Evolutionary conservation across 345 rosid genomes (phyloP).

Genomic region (Gossypium herbaceum): DNA sequence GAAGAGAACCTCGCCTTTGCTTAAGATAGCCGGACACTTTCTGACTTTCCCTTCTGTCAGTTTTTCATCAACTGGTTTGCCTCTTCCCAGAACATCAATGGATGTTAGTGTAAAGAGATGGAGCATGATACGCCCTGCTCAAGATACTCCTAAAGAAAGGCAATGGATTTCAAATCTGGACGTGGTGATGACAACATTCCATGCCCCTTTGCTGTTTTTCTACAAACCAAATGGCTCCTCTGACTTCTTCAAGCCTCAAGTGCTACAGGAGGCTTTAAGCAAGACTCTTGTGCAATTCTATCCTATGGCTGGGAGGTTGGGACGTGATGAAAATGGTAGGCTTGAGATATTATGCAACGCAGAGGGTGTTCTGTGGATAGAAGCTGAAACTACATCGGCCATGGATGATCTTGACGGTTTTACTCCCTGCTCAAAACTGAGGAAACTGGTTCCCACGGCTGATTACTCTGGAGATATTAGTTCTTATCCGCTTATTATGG

Average conservation of each 20-base stretch:
- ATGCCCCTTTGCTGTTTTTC: too few relatives aligned
- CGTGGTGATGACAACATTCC: too few relatives aligned
- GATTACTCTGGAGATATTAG: background rate
- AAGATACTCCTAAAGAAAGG: too few relatives aligned
- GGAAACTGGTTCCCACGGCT: background rate
- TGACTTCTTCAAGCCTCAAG: background rate
- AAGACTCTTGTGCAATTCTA: background rate
- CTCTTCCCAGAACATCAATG: too few relatives aligned
- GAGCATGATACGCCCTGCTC: too few relatives aligned
- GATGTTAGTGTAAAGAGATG: too few relatives aligned
- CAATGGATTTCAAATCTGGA: too few relatives aligned
- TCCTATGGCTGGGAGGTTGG: background rate
- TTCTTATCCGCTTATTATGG: background rate
- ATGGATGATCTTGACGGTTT: slow-evolving; percentile 27
- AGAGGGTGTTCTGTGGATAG: slow-evolving; percentile 25
- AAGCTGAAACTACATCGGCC: slow-evolving; percentile 26
- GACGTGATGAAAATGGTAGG: background rate
- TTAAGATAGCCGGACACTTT: too few relatives aligned
- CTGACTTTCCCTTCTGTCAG: too few relatives aligned
- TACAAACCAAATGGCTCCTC: too few relatives aligned
- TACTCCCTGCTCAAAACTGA: background rate
- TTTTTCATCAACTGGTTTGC: too few relatives aligned
- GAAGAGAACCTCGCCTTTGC: too few relatives aligned
- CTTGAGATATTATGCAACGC: background rate
- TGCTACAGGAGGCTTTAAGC: background rate